Conservation (phyloP, 768 basidiomycete genomes). For the Podaxis sp. region DNA sequence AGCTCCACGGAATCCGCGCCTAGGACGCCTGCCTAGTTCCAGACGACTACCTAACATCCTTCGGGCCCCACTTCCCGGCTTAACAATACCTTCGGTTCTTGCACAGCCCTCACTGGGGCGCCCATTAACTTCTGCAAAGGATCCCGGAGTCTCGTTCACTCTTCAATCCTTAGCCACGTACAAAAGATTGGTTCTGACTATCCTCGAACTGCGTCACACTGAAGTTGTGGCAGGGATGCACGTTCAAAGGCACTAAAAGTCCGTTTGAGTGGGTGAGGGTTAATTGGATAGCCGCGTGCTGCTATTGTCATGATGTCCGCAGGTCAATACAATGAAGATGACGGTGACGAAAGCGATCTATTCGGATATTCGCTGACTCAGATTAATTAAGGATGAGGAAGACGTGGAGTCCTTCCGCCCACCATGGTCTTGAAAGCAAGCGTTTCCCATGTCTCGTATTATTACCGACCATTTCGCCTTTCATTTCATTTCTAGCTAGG, state of each 20-base stretch:
- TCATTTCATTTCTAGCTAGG: not conserved
- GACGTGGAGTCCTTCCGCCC: not conserved
- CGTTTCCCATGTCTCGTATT: not conserved
- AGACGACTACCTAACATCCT: not conserved
- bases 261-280: not conserved
- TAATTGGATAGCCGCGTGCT: not conserved
- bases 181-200: no score
- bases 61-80: not conserved
- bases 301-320: not conserved
- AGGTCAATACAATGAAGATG: not conserved
- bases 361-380: not conserved
- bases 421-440: not conserved
- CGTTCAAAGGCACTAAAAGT: not conserved
- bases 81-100: not conserved
- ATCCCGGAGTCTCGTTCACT: no score
- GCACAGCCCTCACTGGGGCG: no score
- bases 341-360: not conserved
- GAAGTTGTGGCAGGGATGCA: no score
- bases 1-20: slow-evolving; percentile 5
- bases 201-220: no score
- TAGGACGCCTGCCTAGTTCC: not conserved
- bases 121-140: not conserved
- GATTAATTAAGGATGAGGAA: not conserved
- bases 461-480: not conserved
- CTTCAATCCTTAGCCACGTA: no score